These are phyloP conservation scores for Coemansia sp. DNA, from an alignment of 192 early-diverging fungal species.

Conservation along the genomic window DNA sequence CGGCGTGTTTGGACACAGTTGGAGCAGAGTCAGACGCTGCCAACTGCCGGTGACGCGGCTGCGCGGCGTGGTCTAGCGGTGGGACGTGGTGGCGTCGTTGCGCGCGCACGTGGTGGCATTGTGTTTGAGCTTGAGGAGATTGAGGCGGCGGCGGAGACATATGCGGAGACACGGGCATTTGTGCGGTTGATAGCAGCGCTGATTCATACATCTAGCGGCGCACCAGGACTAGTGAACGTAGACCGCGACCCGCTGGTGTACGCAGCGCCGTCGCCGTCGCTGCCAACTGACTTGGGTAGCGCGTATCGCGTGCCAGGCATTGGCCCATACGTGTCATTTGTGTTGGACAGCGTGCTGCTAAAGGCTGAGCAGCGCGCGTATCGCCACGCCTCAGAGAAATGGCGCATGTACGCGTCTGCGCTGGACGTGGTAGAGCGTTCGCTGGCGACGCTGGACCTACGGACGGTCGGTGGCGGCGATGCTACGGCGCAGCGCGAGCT, in stretches of 20 bases:
- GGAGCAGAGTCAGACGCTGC: slow-evolving; percentile 69
- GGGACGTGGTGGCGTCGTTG: slow-evolving; percentile 22
- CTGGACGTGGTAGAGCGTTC: slow-evolving; percentile 79
- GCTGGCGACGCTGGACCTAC: slow-evolving; percentile 71
- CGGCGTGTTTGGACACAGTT: slow-evolving; percentile 75
- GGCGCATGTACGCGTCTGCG: slow-evolving; percentile 62
- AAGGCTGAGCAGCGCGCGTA: slow-evolving; percentile 72
- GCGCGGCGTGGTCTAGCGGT: slow-evolving; percentile 26
- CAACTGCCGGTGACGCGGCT: slow-evolving; percentile 38
- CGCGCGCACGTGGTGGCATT: slow-evolving; percentile 55
- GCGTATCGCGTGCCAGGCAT: slow-evolving; percentile 71
- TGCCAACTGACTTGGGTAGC: slow-evolving; percentile 65
- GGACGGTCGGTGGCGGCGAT: slow-evolving; percentile 14
- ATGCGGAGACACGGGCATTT: slow-evolving; percentile 86
- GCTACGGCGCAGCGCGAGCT: slow-evolving; percentile 44
- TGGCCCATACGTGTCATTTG: slow-evolving; percentile 76
- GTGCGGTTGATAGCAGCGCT: slow-evolving; percentile 69
- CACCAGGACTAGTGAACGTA: slow-evolving; percentile 29
- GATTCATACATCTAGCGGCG: slow-evolving; percentile 60
- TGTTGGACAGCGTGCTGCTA: slow-evolving; percentile 81
- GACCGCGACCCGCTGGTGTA: slow-evolving; percentile 45
- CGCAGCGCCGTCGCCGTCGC: slow-evolving; percentile 44
- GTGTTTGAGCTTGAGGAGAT: slow-evolving; percentile 80
- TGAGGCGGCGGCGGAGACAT: slow-evolving; percentile 72
- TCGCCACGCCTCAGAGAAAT: slow-evolving; percentile 66